Evolutionary conservation across 345 rosid species (phyloP).

Genomic region (Chamaenerion angustifolium): DNA sequence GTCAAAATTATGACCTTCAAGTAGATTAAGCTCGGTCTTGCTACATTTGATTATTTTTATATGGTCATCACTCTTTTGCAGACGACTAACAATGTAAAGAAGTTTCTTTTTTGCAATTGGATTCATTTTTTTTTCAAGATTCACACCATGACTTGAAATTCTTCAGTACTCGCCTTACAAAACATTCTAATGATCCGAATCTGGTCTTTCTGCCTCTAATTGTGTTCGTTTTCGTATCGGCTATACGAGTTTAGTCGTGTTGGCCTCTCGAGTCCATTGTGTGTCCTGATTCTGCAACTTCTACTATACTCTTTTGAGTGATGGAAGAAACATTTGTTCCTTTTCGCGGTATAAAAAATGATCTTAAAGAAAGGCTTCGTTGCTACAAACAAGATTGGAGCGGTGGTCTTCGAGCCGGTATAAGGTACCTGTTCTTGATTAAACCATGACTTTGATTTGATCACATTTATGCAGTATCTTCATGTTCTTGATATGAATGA

Average conservation of each 20-base stretch:
- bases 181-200: too few species aligned
- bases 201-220: slow-evolving; percentile 9
- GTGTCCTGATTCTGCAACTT: slow-evolving; percentile 8
- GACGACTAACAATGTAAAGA: slow-evolving; percentile 26
- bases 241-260: too few species aligned
- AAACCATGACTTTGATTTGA: background rate
- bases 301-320: slow-evolving; percentile 13
- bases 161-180: too few species aligned
- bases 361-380: slow-evolving; percentile 46
- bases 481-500: too few species aligned
- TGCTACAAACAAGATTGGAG: slow-evolving; percentile 79
- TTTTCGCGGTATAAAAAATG: slow-evolving; percentile 60
- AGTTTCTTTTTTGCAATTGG: slow-evolving; percentile 9
- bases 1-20: slow-evolving; percentile 8
- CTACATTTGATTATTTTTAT: slow-evolving; percentile 22
- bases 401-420: slow-evolving; percentile 52
- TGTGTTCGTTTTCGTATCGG: too few species aligned
- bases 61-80: slow-evolving; percentile 11
- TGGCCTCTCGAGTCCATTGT: slow-evolving; percentile 48
- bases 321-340: slow-evolving; percentile 85
- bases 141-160: too few species aligned
- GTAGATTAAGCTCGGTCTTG: slow-evolving; percentile 19
- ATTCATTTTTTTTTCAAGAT: slow-evolving; percentile 9
- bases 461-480: too few species aligned
- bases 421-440: slow-evolving; percentile 29